Base-by-base conservation (phyloP, 768 basidiomycete species). In the Panellus pusillus region DNA sequence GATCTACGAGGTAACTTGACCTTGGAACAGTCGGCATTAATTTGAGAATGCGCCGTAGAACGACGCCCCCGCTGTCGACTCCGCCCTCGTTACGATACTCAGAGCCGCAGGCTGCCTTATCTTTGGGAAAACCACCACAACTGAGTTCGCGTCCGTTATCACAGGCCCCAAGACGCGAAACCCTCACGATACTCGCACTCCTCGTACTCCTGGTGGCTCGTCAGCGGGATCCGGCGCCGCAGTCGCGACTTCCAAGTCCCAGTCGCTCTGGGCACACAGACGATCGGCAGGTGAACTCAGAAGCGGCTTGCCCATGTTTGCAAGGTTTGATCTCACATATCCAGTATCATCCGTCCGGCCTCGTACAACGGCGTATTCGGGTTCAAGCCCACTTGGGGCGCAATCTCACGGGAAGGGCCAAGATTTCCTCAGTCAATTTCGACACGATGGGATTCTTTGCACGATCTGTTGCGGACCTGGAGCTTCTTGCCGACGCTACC, bases 221-320 rank as follows among this genome's bases (percentile, higher is more conserved):
- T 62, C 61, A 31, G 58, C 59, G 4, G 55, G 59, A 44, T 54
- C 64, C 38, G 59, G 50, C 46, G 60, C 63, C 58, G 46, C 58
- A 37, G 41, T 58, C 61, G 62, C 18, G 43, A 58, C 58, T 42
- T 62, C 47, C 54, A 61, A 32, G 57, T 59, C 1, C 61, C 61
- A 5, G n/a, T 62, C 24, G 50, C 57, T 20, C 49, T 62, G 2
- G 61, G 61, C 13, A 62, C 61, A 17, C 61, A 62, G 27, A 62
- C 61, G 5, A 29, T 56, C 9, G 61, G 61, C 35, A 62, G 61
- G 55, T 52, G 44, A 9, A 6, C 28, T 38, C 29, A 18, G 7
- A n/a, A 2, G 17, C 36, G 3, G 17, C 12, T 13, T 47, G 2
- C 9, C 11, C 39, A 9, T 19, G 51, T 24, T 24, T 2, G 24